These are phyloP conservation scores for Bondarzewia mesenterica DNA, from an alignment of 1,284 basidiomycete species.

Conservation along the genomic window DNA sequence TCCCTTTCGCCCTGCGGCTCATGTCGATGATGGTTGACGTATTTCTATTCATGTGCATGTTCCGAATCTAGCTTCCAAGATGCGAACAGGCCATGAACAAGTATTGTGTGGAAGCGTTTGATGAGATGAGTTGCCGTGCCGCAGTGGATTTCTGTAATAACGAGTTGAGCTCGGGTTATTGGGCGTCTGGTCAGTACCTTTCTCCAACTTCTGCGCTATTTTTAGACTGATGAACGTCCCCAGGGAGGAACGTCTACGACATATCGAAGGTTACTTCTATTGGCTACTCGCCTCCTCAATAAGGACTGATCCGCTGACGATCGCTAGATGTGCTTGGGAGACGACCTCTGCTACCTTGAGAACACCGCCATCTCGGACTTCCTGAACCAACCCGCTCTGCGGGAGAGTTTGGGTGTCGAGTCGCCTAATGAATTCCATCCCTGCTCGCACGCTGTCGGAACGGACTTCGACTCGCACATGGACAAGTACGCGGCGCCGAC, in stretches of 20 bases:
- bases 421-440: constrained; percentile 43
- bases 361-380: constrained; percentile 38
- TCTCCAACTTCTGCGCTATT: neutral
- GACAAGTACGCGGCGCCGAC: constrained; percentile 55
- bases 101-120: constrained; percentile 46
- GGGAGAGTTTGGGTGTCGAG: constrained; percentile 52
- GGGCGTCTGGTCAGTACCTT: constrained; percentile 40
- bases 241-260: constrained; percentile 63
- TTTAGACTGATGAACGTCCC: neutral
- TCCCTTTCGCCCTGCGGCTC: neutral
- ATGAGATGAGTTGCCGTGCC: constrained; percentile 53
- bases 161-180: constrained; percentile 44
- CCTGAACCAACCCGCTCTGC: constrained; percentile 50
- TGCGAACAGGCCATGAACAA: constrained; percentile 41
- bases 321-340: constrained; percentile 4
- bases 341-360: constrained; percentile 50
- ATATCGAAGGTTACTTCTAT: constrained; percentile 48
- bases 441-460: constrained; percentile 47
- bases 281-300: neutral
- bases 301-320: neutral
- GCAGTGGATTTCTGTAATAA: constrained; percentile 56
- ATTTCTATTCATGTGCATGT: too few species aligned
- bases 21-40: too few species aligned
- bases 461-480: constrained; percentile 39
- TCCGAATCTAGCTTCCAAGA: constrained; percentile 50